These are phyloP conservation scores for Syzygium aromaticum DNA, from an alignment of 345 rosid species.

Conservation along the genomic window DNA sequence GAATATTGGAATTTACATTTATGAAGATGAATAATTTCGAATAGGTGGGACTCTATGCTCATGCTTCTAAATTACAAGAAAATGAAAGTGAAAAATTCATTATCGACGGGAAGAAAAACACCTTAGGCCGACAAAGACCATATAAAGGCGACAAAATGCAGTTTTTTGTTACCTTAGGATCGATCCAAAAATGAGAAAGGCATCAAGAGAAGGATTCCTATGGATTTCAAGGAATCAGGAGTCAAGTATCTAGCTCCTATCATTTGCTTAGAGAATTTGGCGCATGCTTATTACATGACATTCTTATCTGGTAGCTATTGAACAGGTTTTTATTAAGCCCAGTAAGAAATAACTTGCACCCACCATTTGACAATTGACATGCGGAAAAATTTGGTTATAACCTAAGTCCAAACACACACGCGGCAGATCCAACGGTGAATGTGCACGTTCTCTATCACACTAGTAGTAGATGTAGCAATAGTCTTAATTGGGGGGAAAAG, in stretches of 20 bases:
- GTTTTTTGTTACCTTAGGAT: not conserved
- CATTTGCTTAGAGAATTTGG: not conserved
- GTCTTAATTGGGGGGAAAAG: too few relatives aligned
- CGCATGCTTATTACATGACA: not conserved
- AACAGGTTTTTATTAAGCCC: not conserved
- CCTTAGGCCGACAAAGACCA: not conserved
- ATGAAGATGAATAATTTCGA: not conserved
- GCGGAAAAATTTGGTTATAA: not conserved
- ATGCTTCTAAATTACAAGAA: not conserved
- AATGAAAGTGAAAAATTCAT: not conserved
- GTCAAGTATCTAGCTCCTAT: not conserved
- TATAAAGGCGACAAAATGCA: not conserved
- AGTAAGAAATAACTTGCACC: not conserved
- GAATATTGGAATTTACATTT: not conserved
- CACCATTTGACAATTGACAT: not conserved
- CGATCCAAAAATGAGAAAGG: not conserved
- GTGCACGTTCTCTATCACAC: too few relatives aligned
- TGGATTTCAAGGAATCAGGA: not conserved
- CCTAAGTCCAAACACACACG: not conserved
- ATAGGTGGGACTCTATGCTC: not conserved
- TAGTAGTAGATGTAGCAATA: not conserved
- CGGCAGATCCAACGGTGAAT: not conserved
- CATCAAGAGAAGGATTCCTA: not conserved
- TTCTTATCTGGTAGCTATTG: not conserved
- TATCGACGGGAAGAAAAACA: not conserved